Percentiles rank a stretch among this genome's conserved stretches.
Evolutionary conservation across 2,329 filamentous ascomycete genomes (phyloP).

Genomic region (Graphilbum fragrans): DNA sequence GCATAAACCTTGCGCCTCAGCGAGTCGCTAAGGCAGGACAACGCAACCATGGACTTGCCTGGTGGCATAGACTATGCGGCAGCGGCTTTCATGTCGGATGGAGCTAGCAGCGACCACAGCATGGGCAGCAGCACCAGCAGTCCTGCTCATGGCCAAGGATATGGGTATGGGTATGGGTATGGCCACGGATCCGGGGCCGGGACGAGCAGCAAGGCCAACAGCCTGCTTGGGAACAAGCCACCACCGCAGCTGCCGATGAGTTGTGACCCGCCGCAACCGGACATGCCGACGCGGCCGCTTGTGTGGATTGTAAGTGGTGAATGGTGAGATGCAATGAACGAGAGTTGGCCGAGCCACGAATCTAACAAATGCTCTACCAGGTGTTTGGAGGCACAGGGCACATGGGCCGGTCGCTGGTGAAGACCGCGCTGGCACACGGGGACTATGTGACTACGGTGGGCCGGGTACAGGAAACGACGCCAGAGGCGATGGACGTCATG

Average conservation of each 20-base stretch:
- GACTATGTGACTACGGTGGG: slow-evolving; percentile 83
- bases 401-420: slow-evolving; percentile 83
- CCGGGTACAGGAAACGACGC: slow-evolving; percentile 63
- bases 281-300: slow-evolving; percentile 58
- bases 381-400: slow-evolving; percentile 96
- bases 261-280: slow-evolving; percentile 69
- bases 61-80: no score
- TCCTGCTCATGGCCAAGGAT: not conserved
- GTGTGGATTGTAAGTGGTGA: slow-evolving; percentile 68
- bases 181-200: not conserved
- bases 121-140: not conserved
- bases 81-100: not conserved
- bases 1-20: no score
- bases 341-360: no score
- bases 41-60: no score
- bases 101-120: not conserved
- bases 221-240: slow-evolving; percentile 14
- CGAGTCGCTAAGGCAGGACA: no score
- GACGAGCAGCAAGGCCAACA: slow-evolving; percentile 10
- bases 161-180: not conserved
- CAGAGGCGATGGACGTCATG: slow-evolving; percentile 57
- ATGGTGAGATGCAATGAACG: no score
- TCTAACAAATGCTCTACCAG: slow-evolving; percentile 30
- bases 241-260: slow-evolving; percentile 61
- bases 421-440: slow-evolving; percentile 64